Percentiles rank a stretch among this genome's conserved stretches.
Evolutionary conservation across 371 early-diverging fungal genomes (phyloP).

Genomic region (Vairimorpha necatrix): DNA sequence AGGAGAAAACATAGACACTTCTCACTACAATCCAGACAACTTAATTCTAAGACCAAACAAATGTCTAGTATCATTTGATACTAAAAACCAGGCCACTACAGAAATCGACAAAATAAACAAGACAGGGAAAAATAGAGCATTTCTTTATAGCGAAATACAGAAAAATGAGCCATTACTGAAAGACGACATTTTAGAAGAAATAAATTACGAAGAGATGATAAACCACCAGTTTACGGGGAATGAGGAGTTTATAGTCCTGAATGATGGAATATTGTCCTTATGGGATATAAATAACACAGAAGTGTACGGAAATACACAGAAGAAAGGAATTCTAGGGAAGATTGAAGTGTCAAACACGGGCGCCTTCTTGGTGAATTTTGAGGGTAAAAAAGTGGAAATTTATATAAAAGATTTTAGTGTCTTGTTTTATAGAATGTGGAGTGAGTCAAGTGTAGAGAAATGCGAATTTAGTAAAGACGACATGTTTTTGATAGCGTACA

Average conservation of each 20-base stretch:
- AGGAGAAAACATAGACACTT: slow-evolving; percentile 1
- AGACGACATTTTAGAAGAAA: background rate
- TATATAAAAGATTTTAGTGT: background rate
- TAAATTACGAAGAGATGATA: background rate
- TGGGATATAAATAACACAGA: background rate
- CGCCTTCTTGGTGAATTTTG: background rate
- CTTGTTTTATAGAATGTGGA: background rate
- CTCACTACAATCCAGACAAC: background rate
- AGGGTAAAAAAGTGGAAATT: background rate
- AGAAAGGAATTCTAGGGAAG: background rate
- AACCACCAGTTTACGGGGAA: background rate
- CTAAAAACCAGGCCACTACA: background rate
- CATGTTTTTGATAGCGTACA: background rate
- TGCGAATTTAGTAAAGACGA: background rate
- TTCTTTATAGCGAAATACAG: background rate
- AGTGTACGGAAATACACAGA: background rate
- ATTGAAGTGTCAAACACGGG: background rate
- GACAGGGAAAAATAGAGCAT: background rate
- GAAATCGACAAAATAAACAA: background rate
- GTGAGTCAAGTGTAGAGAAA: background rate
- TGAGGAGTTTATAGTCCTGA: background rate
- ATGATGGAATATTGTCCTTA: background rate
- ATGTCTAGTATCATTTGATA: background rate
- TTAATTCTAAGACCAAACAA: background rate
- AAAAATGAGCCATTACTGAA: background rate